A percentile compares a stretch with the other conserved stretches of the same genome.
phyloP scores from a whole-genome alignment of 139 green algal species.

The Chlorokybus atmophyticus region DNA sequence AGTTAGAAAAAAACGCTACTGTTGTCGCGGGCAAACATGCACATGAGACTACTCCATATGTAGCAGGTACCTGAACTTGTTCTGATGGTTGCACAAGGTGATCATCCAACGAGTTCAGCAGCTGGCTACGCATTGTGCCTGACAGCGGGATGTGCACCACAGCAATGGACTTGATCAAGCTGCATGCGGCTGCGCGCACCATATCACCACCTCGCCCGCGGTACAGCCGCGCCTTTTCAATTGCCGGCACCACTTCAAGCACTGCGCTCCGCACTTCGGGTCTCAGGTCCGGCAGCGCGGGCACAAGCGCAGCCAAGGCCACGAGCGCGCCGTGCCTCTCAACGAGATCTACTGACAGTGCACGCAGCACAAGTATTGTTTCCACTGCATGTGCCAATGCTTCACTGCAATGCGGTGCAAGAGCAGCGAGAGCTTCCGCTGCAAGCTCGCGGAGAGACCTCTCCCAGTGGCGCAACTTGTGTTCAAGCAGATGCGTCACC shows the following conservation, averaged over 20 bases:
- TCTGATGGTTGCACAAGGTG: slow-evolving; percentile 23
- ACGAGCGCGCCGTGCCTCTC: slow-evolving; percentile 61
- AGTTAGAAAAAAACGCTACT: background rate
- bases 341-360: slow-evolving; percentile 36
- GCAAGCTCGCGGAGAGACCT: slow-evolving; percentile 55
- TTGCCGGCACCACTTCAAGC: slow-evolving; percentile 23
- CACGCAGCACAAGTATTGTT: slow-evolving; percentile 15
- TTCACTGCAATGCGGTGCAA: slow-evolving; percentile 39
- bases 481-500: slow-evolving; percentile 54
- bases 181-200: slow-evolving; percentile 65
- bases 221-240: slow-evolving; percentile 61
- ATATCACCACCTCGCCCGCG: slow-evolving; percentile 78
- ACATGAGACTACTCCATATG: background rate
- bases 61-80: slow-evolving; percentile 45
- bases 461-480: slow-evolving; percentile 79
- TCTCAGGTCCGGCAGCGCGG: slow-evolving; percentile 22
- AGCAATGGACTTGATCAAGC: slow-evolving; percentile 24
- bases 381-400: slow-evolving; percentile 28
- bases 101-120: background rate
- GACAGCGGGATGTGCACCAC: background rate
- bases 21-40: background rate
- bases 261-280: slow-evolving; percentile 8
- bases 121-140: background rate
- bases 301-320: slow-evolving; percentile 56
- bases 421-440: slow-evolving; percentile 46